phyloP scores from a whole-genome alignment of 75 land plant species.

The Isoetes taiwanensis region DNA sequence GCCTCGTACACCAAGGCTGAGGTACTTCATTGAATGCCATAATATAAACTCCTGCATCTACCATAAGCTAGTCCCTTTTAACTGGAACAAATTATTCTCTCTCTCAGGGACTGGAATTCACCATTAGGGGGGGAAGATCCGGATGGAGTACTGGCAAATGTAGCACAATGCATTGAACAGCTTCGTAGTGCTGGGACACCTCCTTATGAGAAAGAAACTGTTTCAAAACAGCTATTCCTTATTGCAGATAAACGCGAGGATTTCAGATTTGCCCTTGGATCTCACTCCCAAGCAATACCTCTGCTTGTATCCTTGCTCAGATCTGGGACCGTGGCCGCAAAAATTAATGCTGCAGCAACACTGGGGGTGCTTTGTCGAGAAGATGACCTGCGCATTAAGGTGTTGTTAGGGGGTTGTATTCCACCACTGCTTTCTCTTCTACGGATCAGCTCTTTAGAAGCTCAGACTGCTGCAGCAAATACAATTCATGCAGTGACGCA shows the following conservation, averaged over 20 bases:
- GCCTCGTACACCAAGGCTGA: no score
- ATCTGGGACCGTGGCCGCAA: conserved; percentile 73
- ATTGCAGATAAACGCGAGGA: conserved; percentile 69
- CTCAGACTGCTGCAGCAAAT: conserved; percentile 76
- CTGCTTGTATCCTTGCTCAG: conserved; percentile 86
- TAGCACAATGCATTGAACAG: conserved; percentile 91
- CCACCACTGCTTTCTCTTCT: conserved; percentile 89
- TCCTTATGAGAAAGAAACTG: conserved; percentile 58
- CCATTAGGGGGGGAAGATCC: no score
- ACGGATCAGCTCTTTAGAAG: conserved; percentile 59
- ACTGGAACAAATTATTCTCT: no score
- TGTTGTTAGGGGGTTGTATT: conserved; percentile 90
- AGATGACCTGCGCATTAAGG: conserved; percentile 86
- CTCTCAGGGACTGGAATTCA: no score
- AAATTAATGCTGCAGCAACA: conserved; percentile 73
- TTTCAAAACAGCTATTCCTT: conserved; percentile 51
- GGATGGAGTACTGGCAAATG: conserved; percentile 88
- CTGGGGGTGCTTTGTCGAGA: conserved; percentile 86
- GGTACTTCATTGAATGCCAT: no score
- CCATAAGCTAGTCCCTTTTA: no score
- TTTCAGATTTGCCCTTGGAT: conserved; percentile 78
- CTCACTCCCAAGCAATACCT: conserved; percentile 95
- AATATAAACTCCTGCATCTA: no score
- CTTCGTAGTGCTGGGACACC: conserved; percentile 51
- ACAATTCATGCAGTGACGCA: conserved; percentile 90